Evolutionary conservation across 2,329 filamentous ascomycete genomes (phyloP), one percentile per base, ranked within the genome.

Genomic region (Grosmannia serpens): DNA sequence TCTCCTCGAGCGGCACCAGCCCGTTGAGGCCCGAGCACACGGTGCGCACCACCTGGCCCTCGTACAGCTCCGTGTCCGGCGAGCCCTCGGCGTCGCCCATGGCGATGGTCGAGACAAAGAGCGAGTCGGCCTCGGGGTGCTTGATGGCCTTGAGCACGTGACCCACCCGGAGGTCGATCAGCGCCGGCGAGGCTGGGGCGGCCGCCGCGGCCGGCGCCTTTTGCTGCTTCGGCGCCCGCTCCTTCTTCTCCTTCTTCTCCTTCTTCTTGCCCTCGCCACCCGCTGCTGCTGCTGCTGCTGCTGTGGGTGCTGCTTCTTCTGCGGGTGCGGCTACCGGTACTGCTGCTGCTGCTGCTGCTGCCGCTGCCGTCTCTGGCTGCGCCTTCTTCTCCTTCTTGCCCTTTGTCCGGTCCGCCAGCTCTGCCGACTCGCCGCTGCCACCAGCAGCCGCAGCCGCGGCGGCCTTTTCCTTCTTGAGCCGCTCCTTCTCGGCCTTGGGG

Each of bases 21-120:
- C 94, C 94, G 73, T 96, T 96, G 64, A 99, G 82, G 31, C 94
- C 94, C 1, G 94, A 97, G 82, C 94, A 99, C 54, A 99, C 92
- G 20, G 92, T 99, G 53, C 94, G 88, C 67, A 91, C 90, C 50
- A 92, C 80, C 75, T 96, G 89, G 62, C 91, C 91, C 69, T 96
- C 91, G 72, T 89, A 89, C 75, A 96, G 90, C 66, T 84, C 82
- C 46, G 92, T 96, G 75, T 97, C 92, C 52, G 96, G 89, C 50
- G 86, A 85, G 62, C 89, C 89, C 7, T 89, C 80, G 61, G 87
- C 79, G 73, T 99, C 94, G 64, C 94, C 94, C 76, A 92, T 91
- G 63, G 91, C 90, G 68, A 99, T 95, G 57, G 91, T 97, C 62
- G 89, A 95, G 61, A 99, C 94, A 74, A 85, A 99, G 56, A 99